Evolutionary conservation across 441 rosid genomes (phyloP), one percentile per base, ranked within the genome.

Genomic region (Arabidopsis lyrata): DNA sequence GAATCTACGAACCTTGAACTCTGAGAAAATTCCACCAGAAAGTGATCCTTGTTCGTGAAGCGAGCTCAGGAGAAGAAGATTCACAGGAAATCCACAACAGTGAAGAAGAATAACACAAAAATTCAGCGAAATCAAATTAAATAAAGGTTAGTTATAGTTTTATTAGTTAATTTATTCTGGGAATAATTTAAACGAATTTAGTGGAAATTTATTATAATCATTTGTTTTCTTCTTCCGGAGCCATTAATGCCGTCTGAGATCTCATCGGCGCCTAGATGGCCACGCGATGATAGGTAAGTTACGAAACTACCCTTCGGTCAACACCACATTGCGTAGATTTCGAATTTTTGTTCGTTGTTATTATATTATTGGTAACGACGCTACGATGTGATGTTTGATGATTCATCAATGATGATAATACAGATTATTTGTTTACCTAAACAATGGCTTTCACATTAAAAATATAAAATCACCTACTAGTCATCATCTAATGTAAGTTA

Each of bases 61-160:
- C 73, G 50, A 74, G 60, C 61, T 64, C 29, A 41, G 47, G 14
- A 42, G 48, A 68, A n/a, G n/a, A n/a, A 22, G 66, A 56, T 35
- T 49, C 55, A 48, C 60, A 29, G 18, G 60, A 48, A 9, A 65
- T 36, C 32, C 44, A 34, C 5, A 70, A 38, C 6, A 52, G 54
- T 61, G 47, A 68, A n/a, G 27, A 55, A 45, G 49, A 45, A 44
- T 41, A 20, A 31, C 1, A 5, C 0, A 24, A 24, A 50, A n/a
- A 14, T 3, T 20, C 8, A 4, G 41, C 34, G 39, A 48, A 60
- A 71, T 61, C 34, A 32, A 54, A 22, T 44, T 55, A 29, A 45
- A 27, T 3, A 66, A 38, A 18, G 9, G 66, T 66, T 74, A 10
- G 62, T 66, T 57, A 57, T 42, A 13, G 35, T 65, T 16, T 18